A percentile compares a stretch with the other conserved stretches of the same genome.
phyloP scores from a whole-genome alignment of 1,284 basidiomycete species.

The Trichosporon coremiiforme region DNA sequence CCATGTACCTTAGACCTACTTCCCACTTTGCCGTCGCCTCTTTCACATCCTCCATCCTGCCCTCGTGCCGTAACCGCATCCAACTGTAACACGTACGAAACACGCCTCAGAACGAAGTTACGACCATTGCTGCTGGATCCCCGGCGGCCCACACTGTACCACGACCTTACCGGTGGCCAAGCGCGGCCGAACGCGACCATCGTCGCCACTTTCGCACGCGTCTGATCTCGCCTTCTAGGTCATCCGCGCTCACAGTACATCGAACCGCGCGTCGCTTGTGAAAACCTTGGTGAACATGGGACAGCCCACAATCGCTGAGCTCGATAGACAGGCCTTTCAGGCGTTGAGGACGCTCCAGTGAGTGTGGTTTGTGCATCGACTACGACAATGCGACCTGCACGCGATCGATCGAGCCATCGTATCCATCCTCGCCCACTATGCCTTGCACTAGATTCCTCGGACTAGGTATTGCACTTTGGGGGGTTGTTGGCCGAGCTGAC shows the following conservation, averaged over 20 bases:
- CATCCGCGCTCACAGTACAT: not conserved
- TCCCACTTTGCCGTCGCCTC: constrained; percentile 7
- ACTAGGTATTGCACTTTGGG: not conserved
- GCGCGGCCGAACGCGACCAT: not conserved
- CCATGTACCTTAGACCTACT: not conserved
- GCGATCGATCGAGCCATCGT: not conserved
- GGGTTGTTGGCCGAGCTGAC: not conserved
- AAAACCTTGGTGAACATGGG: not conserved
- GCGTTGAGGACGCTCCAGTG: constrained; percentile 16
- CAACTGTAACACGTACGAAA: constrained; percentile 6
- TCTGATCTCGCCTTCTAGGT: not conserved
- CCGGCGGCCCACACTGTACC: not conserved
- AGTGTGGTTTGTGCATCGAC: not conserved
- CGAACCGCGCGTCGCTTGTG: not conserved
- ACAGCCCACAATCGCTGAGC: not conserved
- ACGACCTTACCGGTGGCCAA: not conserved
- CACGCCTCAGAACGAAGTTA: not conserved
- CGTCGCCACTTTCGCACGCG: constrained; percentile 11
- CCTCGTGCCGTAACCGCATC: not conserved
- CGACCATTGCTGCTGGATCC: not conserved
- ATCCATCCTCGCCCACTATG: not conserved
- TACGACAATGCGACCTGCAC: not conserved
- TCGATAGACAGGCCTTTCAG: constrained; percentile 5
- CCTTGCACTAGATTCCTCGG: not conserved
- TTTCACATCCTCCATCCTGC: not conserved